Base-by-base conservation (phyloP, 2,329 filamentous ascomycete genomes). In the Dactylonectria macrodidyma region DNA sequence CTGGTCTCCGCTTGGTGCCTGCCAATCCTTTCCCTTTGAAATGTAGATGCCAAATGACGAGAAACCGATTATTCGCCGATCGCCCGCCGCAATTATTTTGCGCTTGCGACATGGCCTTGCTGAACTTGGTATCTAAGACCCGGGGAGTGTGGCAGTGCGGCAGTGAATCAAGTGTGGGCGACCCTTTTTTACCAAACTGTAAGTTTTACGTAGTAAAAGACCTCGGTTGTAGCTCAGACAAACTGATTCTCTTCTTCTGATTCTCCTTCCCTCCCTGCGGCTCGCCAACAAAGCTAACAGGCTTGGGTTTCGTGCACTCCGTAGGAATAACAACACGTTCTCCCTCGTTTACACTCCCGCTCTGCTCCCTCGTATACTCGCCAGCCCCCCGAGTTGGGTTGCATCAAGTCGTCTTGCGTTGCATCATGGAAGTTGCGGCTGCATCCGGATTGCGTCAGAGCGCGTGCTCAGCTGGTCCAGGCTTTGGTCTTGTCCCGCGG, bases 401-500 rank as follows among this genome's bases (percentile, higher is more conserved):
- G 30, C 50, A 19, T 51, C 14, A 24, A 3, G 22, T 9, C 1
- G 46, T 26, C 12, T 51, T 67, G 59, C 47, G 71, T 65, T 62
- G 59, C 70, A 65, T 66, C 69, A 56, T 63, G 61, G 26, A 30
- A 30, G 26, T 67, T 46, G 59, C 66, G 58, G 48, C 67, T 56
- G 51, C 47, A 59, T 54, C 38, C 55, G 46, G 57, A 59, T 58
- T 24, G 47, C 33, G 54, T 34, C 52, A 57, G 30, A 26, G 54
- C 57, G 34, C 26, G 26, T 55, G 54, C 62, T 60, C 59, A 56
- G 63, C 57, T 68, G 58, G 67, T 69, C 71, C 47, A 73, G 71
- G 60, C 66, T 70, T 50, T 52, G 59, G 62, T 65, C 71, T 62
- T 65, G 66, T 72, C 59, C 75, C 65, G 64, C 56, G 44, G 48